Evolutionary conservation across 2,329 filamentous ascomycete genomes (phyloP).

Genomic region (Epichloe amarillans): DNA sequence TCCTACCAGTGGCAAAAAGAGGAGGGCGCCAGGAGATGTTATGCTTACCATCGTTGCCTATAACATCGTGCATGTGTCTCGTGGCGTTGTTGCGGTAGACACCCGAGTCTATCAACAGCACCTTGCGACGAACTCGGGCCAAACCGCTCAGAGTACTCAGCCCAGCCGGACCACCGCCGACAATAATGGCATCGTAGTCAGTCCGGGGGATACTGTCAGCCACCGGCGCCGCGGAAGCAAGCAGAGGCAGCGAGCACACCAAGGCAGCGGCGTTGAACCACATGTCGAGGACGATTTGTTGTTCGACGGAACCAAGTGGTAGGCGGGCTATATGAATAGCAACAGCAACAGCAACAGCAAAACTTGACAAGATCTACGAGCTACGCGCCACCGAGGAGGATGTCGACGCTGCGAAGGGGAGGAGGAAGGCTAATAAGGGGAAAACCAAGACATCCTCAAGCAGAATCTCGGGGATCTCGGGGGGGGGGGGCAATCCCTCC

Average conservation of each 20-base stretch:
- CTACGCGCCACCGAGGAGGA: neutral
- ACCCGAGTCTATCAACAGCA: slow-evolving; percentile 43
- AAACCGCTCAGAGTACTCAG: slow-evolving; percentile 41
- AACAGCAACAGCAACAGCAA: neutral
- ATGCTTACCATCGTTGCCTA: slow-evolving; percentile 41
- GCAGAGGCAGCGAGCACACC: slow-evolving; percentile 7
- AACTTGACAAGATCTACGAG: neutral
- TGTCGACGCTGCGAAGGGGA: neutral
- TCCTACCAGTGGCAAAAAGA: neutral
- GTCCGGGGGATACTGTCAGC: slow-evolving; percentile 1
- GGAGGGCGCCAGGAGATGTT: neutral
- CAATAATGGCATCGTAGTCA: slow-evolving; percentile 40
- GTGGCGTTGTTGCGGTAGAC: slow-evolving; percentile 44
- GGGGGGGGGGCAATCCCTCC: neutral
- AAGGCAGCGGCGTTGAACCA: slow-evolving; percentile 7
- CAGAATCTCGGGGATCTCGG: too few species aligned
- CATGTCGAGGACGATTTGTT: slow-evolving; percentile 2
- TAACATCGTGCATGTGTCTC: slow-evolving; percentile 46
- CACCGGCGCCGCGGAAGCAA: slow-evolving; percentile 7
- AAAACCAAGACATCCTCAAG: neutral
- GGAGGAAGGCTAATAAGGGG: neutral
- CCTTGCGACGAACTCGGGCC: slow-evolving; percentile 42
- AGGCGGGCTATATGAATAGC: neutral
- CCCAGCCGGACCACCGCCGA: slow-evolving; percentile 45
- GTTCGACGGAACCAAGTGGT: neutral